Evolutionary conservation across 129 eudicot genomes (phyloP), one percentile per base, ranked within the genome.

Genomic region (Flaveria linearis): DNA sequence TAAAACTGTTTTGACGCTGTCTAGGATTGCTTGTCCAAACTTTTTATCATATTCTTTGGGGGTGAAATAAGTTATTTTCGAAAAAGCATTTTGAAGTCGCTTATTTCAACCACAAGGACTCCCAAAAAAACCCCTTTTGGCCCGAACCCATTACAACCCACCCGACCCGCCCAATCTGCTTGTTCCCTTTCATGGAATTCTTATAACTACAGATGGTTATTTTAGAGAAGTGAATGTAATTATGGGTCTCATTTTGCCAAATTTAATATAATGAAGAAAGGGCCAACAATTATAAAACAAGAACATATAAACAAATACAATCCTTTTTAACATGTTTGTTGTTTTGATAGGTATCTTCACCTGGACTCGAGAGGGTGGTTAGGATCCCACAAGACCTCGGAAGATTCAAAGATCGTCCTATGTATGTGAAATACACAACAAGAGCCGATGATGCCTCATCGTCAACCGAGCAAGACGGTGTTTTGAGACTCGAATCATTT

Each of bases 281-380:
- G 41, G 41, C 41, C n/a, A 36, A 36, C 7, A 36, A 36, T 0
- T 36, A 36, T 5, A 36, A 36, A 36, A 36, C 7, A 45, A 45
- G 49, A 45, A 45, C 13, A 45, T 45, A 43, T 43, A 7, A 43
- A 8, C 7, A 43, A 43, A 7, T 13, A 22, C 8, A 22, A 2
- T 57, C 41, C 41, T 25, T 60, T 12, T 11, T 10, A 60, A 66
- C 11, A 67, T 25, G 15, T 71, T 53, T 72, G 16, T 80, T 76
- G 9, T 13, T 72, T 66, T 47, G 11, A 25, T 82, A 93, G 98
- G 98, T 94, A 26, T 94, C 98, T 72, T 94, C 98, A 20, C 98
- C 98, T 0, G 98, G 98, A 20, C 88, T 88, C 39, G 96, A 94
- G 72, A 88, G 98, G 81, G 82, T 91, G 16, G 77, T 94, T 23